These are phyloP conservation scores for Mesembryanthemum crystallinum DNA, from an alignment of 148 eudicot genomes.

Conservation along the genomic window DNA sequence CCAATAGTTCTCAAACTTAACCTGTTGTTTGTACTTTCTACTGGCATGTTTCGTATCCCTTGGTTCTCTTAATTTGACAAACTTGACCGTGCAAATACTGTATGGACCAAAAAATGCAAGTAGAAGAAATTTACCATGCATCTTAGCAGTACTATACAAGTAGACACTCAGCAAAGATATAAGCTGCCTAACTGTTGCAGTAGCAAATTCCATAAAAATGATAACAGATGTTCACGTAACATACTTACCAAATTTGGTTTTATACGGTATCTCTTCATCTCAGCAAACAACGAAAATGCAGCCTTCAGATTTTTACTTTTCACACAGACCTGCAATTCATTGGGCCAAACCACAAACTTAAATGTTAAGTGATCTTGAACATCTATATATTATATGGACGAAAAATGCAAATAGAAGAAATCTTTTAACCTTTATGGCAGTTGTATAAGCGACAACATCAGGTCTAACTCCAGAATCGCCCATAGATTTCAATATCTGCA, in stretches of 20 bases:
- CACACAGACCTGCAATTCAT: constrained; percentile 66
- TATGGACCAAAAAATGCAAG: too few species aligned
- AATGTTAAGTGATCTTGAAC: neutral
- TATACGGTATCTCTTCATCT: constrained; percentile 72
- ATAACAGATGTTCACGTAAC: neutral
- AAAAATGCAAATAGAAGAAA: neutral
- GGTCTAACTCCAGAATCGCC: constrained; percentile 67
- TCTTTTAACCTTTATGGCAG: constrained; percentile 71
- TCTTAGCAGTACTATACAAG: too few species aligned
- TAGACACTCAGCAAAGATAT: neutral
- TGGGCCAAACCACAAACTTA: constrained; percentile 4
- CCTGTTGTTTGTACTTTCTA: too few species aligned
- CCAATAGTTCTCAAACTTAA: too few species aligned
- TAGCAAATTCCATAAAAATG: neutral
- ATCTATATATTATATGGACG: neutral
- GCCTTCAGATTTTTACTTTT: constrained; percentile 45
- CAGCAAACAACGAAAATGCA: constrained; percentile 77
- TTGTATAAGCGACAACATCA: constrained; percentile 84
- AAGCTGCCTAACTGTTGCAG: neutral
- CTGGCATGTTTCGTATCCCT: too few species aligned
- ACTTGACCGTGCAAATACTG: too few species aligned
- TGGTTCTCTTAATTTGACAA: too few species aligned
- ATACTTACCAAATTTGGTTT: constrained; percentile 76
- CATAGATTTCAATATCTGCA: constrained; percentile 82
- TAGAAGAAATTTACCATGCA: too few species aligned